Evolutionary conservation across 495 filamentous ascomycete genomes (phyloP), one percentile per base, ranked within the genome.

Genomic region (Penicillium paradoxum): DNA sequence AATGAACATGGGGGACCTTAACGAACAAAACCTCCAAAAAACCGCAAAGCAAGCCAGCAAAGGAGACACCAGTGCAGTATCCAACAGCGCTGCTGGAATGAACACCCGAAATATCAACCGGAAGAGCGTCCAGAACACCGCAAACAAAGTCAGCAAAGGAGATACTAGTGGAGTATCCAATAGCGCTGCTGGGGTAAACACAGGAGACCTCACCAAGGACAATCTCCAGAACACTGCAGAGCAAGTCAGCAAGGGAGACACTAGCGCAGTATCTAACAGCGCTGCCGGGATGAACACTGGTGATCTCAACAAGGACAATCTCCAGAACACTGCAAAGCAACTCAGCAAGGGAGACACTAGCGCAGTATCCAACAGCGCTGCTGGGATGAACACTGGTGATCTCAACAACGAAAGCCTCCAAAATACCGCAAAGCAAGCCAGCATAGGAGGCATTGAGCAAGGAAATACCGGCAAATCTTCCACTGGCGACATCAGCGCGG

Each of bases 361-460:
- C 7, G 24, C 3, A 27, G 24, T 7, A 27, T 27, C 24, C 7
- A 27, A 3, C 24, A 27, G 24, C 7, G 24, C 24, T 43, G 29
- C 37, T n/a, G 30, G 51, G 33, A 21, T 38, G 38, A 58, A 37
- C 14, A 46, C 30, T 11, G 50, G 50, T 5, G 38, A 58, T 4
- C 14, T 49, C 19, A 57, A 38, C 47, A 25, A 47, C 38, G 39
- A 49, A 24, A 58, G 34, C 24, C 15, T 33, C 1, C 48, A 64
- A 6, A 33, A 59, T 3, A 29, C 51, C 8, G 51, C 49, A 4
- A 15, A 18, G 7, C 57, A 51, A 38, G 24, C 52, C 19, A 51
- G 30, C 39, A n/a, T 43, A 32, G 49, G 49, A 17, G 39, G 39
- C 0, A 43, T 39, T 9, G 30, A 24, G 6, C 51, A 47, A 42